Evolutionary conservation across 2,329 filamentous ascomycete genomes (phyloP).

Genomic region (Dendryphion nanum): DNA sequence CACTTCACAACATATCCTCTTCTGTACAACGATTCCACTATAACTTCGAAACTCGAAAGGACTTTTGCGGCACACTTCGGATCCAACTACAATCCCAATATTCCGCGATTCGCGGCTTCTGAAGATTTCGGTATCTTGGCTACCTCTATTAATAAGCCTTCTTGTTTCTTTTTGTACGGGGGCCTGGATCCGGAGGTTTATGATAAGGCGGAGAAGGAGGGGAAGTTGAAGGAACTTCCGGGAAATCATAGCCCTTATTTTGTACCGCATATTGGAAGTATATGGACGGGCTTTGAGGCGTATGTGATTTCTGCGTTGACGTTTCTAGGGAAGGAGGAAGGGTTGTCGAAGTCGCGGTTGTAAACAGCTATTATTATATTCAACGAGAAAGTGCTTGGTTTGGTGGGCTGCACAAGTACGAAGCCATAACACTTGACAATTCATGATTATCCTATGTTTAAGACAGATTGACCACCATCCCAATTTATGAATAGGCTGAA

Average conservation of each 20-base stretch:
- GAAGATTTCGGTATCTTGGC: conserved; percentile 62
- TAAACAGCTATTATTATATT: no score
- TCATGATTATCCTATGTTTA: no score
- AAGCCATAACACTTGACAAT: no score
- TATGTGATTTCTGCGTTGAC: conserved; percentile 53
- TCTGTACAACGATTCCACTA: conserved; percentile 51
- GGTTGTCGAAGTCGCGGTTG: no score
- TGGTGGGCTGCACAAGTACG: no score
- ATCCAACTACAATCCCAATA: conserved; percentile 37
- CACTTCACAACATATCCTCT: conserved; percentile 45
- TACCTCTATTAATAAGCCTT: conserved; percentile 49
- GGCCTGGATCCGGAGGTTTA: conserved; percentile 51
- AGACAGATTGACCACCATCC: no score
- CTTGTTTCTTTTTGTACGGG: conserved; percentile 58
- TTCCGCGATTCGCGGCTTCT: conserved; percentile 45
- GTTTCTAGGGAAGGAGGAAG: conserved; percentile 33
- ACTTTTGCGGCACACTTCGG: conserved; percentile 50
- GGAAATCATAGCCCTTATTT: conserved; percentile 60
- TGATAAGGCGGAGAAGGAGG: conserved; percentile 50
- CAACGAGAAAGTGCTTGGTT: no score
- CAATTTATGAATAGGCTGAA: no score
- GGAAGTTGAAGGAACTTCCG: conserved; percentile 51
- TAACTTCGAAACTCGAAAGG: conserved; percentile 43
- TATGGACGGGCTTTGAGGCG: conserved; percentile 54
- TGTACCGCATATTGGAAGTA: conserved; percentile 59